Conservation (phyloP, 1,284 basidiomycete species). For the Stygiomarasmius scandens region DNA sequence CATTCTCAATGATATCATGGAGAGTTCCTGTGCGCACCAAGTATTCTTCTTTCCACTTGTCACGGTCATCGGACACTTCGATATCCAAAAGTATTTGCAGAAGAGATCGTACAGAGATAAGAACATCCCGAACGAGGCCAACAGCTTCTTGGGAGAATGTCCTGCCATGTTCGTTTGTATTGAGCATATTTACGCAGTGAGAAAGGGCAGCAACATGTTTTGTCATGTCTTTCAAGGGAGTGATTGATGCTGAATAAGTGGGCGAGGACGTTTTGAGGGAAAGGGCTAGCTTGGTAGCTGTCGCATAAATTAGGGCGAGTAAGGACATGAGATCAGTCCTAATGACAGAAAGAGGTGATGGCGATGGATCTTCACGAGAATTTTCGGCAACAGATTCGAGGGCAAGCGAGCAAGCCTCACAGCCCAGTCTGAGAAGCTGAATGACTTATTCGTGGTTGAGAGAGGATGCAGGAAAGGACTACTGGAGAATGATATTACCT, state of each 20-base stretch:
- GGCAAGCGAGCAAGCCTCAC: slow-evolving; percentile 50
- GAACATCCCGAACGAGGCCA: slow-evolving; percentile 45
- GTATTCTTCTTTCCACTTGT: slow-evolving; percentile 47
- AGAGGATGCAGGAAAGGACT: slow-evolving; percentile 1
- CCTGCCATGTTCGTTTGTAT: slow-evolving; percentile 47
- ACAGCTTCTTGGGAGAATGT: slow-evolving; percentile 56
- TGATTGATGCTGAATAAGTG: slow-evolving; percentile 54
- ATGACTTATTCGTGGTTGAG: slow-evolving; percentile 2
- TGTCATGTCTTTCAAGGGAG: slow-evolving; percentile 60
- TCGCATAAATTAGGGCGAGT: slow-evolving; percentile 60
- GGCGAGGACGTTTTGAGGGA: slow-evolving; percentile 64
- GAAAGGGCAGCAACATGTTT: slow-evolving; percentile 56
- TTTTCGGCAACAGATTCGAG: slow-evolving; percentile 26
- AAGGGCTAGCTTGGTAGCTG: slow-evolving; percentile 67
- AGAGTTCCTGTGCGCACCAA: slow-evolving; percentile 64
- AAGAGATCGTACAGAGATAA: slow-evolving; percentile 48
- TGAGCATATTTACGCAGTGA: slow-evolving; percentile 60
- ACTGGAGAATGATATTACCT: slow-evolving; percentile 25
- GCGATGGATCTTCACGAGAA: slow-evolving; percentile 22
- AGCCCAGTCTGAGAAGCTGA: slow-evolving; percentile 21
- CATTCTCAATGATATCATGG: slow-evolving; percentile 64
- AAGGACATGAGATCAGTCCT: slow-evolving; percentile 63
- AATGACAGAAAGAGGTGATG: slow-evolving; percentile 41
- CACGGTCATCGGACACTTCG: slow-evolving; percentile 22
- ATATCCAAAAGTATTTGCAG: slow-evolving; percentile 41